Evolutionary conservation across 495 filamentous ascomycete genomes (phyloP), one percentile per base, ranked within the genome.

Genomic region (Xylona heveae): DNA sequence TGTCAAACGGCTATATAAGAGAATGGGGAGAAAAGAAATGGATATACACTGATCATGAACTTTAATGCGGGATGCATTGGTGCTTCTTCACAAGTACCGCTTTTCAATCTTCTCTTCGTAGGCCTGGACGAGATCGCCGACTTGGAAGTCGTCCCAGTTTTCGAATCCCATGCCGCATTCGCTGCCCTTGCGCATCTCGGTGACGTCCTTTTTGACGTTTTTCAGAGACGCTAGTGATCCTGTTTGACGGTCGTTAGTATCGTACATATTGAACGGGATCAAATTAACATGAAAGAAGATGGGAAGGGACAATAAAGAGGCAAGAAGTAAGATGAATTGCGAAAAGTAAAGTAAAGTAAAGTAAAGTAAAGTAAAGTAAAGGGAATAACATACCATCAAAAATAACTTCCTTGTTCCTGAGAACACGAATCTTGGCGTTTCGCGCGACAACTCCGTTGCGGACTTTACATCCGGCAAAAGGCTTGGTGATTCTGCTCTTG

Each of bases 111-210:
- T 61, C 54, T 83, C 73, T 45, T 93, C 82, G 46, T 85, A 84
- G 14, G 68, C 66, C 56, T 93, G 85, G 38, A 95, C 59, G 41
- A 71, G 64, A 54, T 99, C 90, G 16, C 84, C 88, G 20, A 70
- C 60, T 36, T 68, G 46, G 53, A 95, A 79, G 13, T 65, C 73
- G 12, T 69, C 57, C 75, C 79, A 95, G 23, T 55, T 61, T 5
- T 74, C 67, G 43, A 99, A 93, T 23, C 63, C 68, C 37, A 99
- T 74, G 31, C 90, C 90, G 44, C 90, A 99, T 49, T 99, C 90
- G 25, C 59, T 69, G 24, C 79, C 83, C 59, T 91, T 95, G 43
- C 69, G 73, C 69, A 85, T 83, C 45, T 91, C 78, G 5, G 58
- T 57, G 5, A 83, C 73, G 45, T 93, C 79, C 42, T 91, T 88